These are phyloP conservation scores for Primulina eburnea DNA, from an alignment of 257 asterid genomes.

Conservation along the genomic window DNA sequence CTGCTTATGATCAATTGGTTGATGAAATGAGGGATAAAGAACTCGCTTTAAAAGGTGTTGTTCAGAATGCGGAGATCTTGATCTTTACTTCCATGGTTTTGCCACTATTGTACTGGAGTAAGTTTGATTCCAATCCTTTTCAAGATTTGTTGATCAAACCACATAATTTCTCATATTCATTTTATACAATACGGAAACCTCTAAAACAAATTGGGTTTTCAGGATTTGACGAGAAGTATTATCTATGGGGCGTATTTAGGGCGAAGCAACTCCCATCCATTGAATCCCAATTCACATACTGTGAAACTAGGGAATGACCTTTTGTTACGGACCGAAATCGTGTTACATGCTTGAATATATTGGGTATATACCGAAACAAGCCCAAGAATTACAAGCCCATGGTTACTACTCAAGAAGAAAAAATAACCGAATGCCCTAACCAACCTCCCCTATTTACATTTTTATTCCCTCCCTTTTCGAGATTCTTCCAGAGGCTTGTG, in stretches of 20 bases:
- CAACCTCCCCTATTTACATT: too few relatives aligned
- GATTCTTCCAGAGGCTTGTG: not conserved
- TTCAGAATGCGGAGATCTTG: conserved; percentile 73
- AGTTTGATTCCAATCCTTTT: conserved; percentile 27
- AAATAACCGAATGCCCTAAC: too few relatives aligned
- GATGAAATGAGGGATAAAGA: conserved; percentile 48
- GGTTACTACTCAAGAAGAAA: too few relatives aligned
- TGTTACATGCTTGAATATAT: too few relatives aligned
- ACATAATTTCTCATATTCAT: not conserved
- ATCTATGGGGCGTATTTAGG: conserved; percentile 87
- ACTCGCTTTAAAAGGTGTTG: conserved; percentile 54
- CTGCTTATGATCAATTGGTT: conserved; percentile 50
- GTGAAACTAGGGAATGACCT: conserved; percentile 1
- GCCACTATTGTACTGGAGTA: conserved; percentile 71
- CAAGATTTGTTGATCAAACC: not conserved
- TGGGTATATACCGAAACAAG: too few relatives aligned
- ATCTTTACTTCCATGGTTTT: conserved; percentile 64
- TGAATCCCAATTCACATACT: not conserved
- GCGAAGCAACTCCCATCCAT: conserved; percentile 28
- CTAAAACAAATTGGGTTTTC: conserved; percentile 28
- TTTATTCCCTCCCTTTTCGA: not conserved
- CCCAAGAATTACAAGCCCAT: too few relatives aligned
- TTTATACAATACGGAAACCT: not conserved
- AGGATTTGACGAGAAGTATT: conserved; percentile 60
- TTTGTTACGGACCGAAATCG: too few relatives aligned